A percentile compares a stretch with the other conserved stretches of the same genome.
Evolutionary conservation across 169 alveolate species (phyloP).

Genomic region (Toxoplasma gondii): DNA sequence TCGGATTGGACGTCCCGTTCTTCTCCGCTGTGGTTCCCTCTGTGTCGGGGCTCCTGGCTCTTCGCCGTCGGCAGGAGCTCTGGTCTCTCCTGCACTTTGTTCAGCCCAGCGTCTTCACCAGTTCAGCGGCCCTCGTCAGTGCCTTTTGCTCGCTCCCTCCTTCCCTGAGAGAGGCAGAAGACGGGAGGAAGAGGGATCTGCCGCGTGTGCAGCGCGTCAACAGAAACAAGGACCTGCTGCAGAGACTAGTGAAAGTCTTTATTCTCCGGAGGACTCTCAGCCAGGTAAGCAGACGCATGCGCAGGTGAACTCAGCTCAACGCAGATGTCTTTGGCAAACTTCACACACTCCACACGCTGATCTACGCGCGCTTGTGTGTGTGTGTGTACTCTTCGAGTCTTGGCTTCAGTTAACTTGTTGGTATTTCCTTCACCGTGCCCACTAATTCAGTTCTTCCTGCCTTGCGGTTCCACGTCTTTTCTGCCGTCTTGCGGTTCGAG

Average conservation of each 20-base stretch:
- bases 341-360: no score
- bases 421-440: no score
- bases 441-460: no score
- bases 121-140: neutral
- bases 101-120: neutral
- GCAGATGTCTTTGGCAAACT: no score
- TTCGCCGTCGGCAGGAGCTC: neutral
- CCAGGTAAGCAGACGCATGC: neutral
- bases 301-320: neutral
- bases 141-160: neutral
- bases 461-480: no score
- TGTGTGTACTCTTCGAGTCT: neutral
- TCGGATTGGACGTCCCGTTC: no score
- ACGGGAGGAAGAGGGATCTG: neutral
- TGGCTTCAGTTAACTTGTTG: no score
- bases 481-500: no score
- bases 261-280: neutral
- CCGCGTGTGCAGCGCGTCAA: neutral
- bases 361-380: neutral
- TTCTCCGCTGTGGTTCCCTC: no score
- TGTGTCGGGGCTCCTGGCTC: no score
- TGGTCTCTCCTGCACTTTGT: conserved; percentile 1
- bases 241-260: neutral
- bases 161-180: neutral
- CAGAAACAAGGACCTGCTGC: neutral